These are phyloP conservation scores for Physcomitrellopsis africana DNA, from an alignment of 225 moss, liverwort and hornwort genomes.

Conservation along the genomic window DNA sequence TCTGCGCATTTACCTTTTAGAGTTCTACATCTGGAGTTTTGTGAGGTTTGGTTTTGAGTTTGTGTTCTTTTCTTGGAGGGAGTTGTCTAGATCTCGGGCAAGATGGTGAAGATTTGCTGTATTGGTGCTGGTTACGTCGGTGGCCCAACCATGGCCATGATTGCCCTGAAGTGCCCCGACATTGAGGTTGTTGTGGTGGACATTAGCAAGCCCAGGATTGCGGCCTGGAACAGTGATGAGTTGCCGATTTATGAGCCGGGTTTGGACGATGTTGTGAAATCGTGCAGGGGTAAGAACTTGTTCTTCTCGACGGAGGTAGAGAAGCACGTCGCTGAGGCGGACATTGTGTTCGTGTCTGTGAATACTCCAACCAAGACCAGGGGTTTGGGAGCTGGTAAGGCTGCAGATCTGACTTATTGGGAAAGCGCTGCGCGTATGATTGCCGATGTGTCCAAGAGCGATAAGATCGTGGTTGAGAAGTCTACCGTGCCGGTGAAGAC, in stretches of 20 bases:
- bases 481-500: slow-evolving; percentile 97
- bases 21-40: too few relatives aligned
- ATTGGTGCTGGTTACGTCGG: slow-evolving; percentile 85
- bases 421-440: slow-evolving; percentile 96
- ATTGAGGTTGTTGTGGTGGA: slow-evolving; percentile 79
- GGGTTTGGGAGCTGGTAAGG: slow-evolving; percentile 87
- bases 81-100: neutral
- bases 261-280: slow-evolving; percentile 77
- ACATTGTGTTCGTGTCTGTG: slow-evolving; percentile 94
- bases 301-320: slow-evolving; percentile 88
- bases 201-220: slow-evolving; percentile 90
- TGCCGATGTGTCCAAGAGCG: slow-evolving; percentile 80
- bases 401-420: slow-evolving; percentile 96
- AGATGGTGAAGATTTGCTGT: slow-evolving; percentile 81
- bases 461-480: slow-evolving; percentile 99
- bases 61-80: too few relatives aligned
- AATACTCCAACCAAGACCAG: slow-evolving; percentile 91
- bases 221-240: slow-evolving; percentile 87
- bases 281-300: slow-evolving; percentile 75
- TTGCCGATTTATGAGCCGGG: slow-evolving; percentile 95
- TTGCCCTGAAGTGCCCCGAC: slow-evolving; percentile 69
- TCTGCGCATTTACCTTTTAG: too few relatives aligned
- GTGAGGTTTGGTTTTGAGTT: too few relatives aligned
- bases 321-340: slow-evolving; percentile 72
- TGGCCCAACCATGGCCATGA: slow-evolving; percentile 79